Evolutionary conservation across 2,329 filamentous ascomycete genomes (phyloP).

Genomic region (Diaporthe humulicola): DNA sequence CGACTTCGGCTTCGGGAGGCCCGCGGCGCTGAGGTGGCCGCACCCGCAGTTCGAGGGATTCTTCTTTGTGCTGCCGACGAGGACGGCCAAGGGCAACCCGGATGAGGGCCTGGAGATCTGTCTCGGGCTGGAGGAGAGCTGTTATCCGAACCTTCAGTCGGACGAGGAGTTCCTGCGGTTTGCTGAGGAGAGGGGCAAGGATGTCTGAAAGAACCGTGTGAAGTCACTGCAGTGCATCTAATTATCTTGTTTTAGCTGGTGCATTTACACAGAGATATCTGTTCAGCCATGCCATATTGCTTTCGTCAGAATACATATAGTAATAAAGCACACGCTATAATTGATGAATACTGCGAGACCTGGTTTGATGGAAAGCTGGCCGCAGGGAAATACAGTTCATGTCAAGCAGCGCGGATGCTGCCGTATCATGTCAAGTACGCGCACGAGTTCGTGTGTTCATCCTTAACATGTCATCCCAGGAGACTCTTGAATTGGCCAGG

Average conservation of each 20-base stretch:
- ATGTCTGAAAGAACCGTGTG: background rate
- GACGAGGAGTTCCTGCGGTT: conserved; percentile 34
- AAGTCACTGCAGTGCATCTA: too few relatives aligned
- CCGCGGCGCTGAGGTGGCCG: conserved; percentile 36
- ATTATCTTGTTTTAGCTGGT: background rate
- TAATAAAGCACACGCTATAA: background rate
- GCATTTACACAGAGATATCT: background rate
- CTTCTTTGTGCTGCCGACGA: conserved; percentile 31
- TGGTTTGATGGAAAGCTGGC: background rate
- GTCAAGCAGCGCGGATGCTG: background rate
- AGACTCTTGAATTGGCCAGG: background rate
- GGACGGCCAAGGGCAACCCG: conserved; percentile 2
- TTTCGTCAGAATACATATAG: background rate
- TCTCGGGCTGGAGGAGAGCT: conserved; percentile 34
- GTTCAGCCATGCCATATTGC: background rate
- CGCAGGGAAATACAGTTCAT: background rate
- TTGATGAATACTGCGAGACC: too few relatives aligned
- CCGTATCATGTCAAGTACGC: conserved; percentile 10
- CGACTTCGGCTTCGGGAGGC: conserved; percentile 49
- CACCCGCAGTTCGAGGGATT: conserved; percentile 33
- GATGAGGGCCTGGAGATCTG: conserved; percentile 34
- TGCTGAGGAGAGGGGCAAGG: conserved; percentile 33
- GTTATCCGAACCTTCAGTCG: conserved; percentile 19
- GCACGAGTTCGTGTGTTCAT: background rate
- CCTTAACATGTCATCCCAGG: background rate